Percentiles rank a stretch among this genome's conserved stretches.
Conservation (phyloP, 495 filamentous ascomycete genomes). For the Echria macrotheca region DNA sequence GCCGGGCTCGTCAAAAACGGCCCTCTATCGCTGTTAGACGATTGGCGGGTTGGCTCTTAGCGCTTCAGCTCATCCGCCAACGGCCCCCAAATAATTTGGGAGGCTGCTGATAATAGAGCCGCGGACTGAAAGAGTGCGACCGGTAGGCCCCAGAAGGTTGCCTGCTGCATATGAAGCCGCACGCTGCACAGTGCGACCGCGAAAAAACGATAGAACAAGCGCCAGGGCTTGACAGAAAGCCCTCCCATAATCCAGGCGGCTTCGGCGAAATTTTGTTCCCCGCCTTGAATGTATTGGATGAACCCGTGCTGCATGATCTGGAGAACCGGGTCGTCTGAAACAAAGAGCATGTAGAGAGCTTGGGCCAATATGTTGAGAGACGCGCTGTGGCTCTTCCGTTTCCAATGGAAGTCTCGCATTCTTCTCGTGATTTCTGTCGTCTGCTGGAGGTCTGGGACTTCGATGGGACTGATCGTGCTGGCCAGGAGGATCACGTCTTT, state of each 20-base stretch:
- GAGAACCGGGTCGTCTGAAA: conserved; percentile 4
- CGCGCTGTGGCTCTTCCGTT: conserved; percentile 11
- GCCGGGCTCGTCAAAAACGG: too few relatives aligned
- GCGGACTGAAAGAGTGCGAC: conserved; percentile 3
- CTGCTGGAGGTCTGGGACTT: conserved; percentile 1
- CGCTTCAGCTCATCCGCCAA: conserved; percentile 14
- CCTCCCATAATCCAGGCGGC: conserved; percentile 16
- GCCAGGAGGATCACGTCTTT: conserved; percentile 12
- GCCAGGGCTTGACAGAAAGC: neutral
- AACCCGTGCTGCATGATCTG: conserved; percentile 17
- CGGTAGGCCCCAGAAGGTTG: neutral
- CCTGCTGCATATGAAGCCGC: conserved; percentile 5
- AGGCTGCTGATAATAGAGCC: conserved; percentile 5
- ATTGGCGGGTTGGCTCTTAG: too few relatives aligned
- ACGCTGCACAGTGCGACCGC: conserved; percentile 14
- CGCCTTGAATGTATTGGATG: conserved; percentile 11
- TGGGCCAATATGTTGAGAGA: conserved; percentile 16
- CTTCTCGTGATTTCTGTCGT: neutral
- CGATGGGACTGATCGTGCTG: neutral
- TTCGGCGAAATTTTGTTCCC: conserved; percentile 15
- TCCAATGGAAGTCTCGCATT: conserved; percentile 12
- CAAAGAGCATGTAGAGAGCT: conserved; percentile 14
- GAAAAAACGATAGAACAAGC: conserved; percentile 15
- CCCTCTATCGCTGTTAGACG: too few relatives aligned
- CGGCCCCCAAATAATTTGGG: conserved; percentile 15